Conservation (phyloP, 371 early-diverging fungal genomes). For the Nematocida displodere region DNA sequence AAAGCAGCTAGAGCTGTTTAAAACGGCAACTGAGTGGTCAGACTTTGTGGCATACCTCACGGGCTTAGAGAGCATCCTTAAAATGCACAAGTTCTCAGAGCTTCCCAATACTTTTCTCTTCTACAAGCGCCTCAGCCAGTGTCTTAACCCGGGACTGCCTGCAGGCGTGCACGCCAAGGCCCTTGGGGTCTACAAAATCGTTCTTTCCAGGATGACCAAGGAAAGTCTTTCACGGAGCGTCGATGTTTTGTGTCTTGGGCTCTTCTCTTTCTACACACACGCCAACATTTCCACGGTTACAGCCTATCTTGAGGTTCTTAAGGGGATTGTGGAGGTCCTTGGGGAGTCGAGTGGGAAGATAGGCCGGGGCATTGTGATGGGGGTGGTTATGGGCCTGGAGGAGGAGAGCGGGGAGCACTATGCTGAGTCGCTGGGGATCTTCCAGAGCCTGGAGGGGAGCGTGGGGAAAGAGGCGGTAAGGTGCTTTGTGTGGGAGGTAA, state of each 20-base stretch:
- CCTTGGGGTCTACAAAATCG: constrained; percentile 76
- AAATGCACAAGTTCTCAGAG: constrained; percentile 38
- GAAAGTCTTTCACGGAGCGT: constrained; percentile 48
- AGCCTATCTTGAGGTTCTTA: constrained; percentile 56
- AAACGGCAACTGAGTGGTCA: constrained; percentile 64
- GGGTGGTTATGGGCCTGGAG: constrained; percentile 59
- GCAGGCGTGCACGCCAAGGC: constrained; percentile 94
- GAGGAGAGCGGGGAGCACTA: constrained; percentile 56
- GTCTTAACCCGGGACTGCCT: constrained; percentile 91
- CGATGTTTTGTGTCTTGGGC: constrained; percentile 53
- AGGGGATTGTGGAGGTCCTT: constrained; percentile 41
- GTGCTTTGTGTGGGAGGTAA: constrained; percentile 21
- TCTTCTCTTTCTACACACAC: constrained; percentile 56
- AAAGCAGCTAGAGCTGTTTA: constrained; percentile 64
- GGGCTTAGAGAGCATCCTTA: constrained; percentile 54
- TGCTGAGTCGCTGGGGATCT: constrained; percentile 11
- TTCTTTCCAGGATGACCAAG: constrained; percentile 67
- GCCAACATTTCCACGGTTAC: constrained; percentile 50
- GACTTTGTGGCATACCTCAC: constrained; percentile 63
- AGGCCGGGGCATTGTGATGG: constrained; percentile 46
- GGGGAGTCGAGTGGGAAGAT: constrained; percentile 31
- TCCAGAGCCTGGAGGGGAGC: constrained; percentile 31
- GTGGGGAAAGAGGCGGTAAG: constrained; percentile 25
- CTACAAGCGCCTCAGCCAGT: constrained; percentile 87
- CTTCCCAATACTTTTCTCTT: constrained; percentile 71